A percentile compares a stretch with the other conserved stretches of the same genome.
Conservation (phyloP, 2,329 filamentous ascomycete species). For the Stagonosporopsis cucurbitacearum region DNA sequence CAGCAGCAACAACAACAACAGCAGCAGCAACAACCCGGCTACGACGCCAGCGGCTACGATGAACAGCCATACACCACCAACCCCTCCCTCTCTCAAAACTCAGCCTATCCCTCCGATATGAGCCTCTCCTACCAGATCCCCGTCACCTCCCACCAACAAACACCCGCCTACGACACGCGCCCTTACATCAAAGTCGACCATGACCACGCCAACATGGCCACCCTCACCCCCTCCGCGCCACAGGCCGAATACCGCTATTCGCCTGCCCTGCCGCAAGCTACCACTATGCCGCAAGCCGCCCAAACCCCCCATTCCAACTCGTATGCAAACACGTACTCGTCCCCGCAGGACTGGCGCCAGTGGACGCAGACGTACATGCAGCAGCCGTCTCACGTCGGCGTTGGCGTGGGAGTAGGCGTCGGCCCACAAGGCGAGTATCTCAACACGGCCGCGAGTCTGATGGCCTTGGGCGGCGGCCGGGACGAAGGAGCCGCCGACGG, state of each 20-base stretch:
- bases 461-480: slow-evolving; percentile 46
- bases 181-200: slow-evolving; percentile 35
- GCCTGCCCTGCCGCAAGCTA: slow-evolving; percentile 26
- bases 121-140: slow-evolving; percentile 36
- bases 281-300: background rate
- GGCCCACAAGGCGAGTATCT: slow-evolving; percentile 42
- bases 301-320: slow-evolving; percentile 23
- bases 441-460: slow-evolving; percentile 49
- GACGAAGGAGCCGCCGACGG: slow-evolving; percentile 27
- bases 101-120: slow-evolving; percentile 27
- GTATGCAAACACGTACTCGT: slow-evolving; percentile 37
- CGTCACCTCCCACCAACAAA: slow-evolving; percentile 35
- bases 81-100: slow-evolving; percentile 28
- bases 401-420: no score
- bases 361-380: slow-evolving; percentile 45
- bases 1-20: no score
- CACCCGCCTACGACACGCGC: slow-evolving; percentile 36
- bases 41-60: slow-evolving; percentile 34
- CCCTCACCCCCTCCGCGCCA: slow-evolving; percentile 31
- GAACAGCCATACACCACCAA: slow-evolving; percentile 36
- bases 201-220: slow-evolving; percentile 25
- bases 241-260: slow-evolving; percentile 35
- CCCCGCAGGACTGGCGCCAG: slow-evolving; percentile 45
- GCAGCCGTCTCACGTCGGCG: slow-evolving; percentile 18
- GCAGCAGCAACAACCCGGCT: no score